phyloP scores from a whole-genome alignment of 2,329 filamentous ascomycete genomes.

The Cladophialophora immunda region DNA sequence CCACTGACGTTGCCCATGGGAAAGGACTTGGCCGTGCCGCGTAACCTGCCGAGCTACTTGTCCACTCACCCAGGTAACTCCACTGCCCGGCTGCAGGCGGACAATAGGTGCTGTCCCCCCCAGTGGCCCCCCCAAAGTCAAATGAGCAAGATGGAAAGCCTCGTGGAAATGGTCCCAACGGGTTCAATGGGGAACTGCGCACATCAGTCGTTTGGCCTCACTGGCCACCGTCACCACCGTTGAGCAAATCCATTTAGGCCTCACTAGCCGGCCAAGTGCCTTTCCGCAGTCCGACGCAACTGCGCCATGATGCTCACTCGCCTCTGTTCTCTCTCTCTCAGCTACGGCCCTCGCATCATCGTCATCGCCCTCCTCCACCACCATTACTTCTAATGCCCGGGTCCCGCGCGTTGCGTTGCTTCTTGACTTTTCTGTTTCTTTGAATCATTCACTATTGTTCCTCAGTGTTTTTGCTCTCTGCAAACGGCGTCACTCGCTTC shows the following conservation, averaged over 20 bases:
- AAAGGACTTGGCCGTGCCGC: neutral
- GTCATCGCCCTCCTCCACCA: neutral
- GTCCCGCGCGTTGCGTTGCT: neutral
- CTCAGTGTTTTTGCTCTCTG: neutral
- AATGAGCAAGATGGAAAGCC: neutral
- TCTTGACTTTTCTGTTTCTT: neutral
- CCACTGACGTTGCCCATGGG: neutral
- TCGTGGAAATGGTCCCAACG: neutral
- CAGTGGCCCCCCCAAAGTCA: neutral
- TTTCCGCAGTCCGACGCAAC: conserved; percentile 2
- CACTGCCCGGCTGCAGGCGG: neutral
- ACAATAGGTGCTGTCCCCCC: neutral
- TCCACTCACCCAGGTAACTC: no score
- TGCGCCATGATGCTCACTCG: conserved; percentile 3
- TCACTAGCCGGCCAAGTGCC: neutral
- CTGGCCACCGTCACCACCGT: neutral
- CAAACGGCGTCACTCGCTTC: conserved; percentile 2
- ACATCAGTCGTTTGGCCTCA: no score
- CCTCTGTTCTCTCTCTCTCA: neutral
- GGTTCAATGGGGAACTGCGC: neutral
- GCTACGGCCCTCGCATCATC: neutral
- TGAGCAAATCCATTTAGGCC: neutral
- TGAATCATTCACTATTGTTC: neutral
- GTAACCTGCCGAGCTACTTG: neutral
- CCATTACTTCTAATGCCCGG: neutral